Evolutionary conservation across 176 grass and related monocot genomes (phyloP).

Genomic region (Lolium perenne): DNA sequence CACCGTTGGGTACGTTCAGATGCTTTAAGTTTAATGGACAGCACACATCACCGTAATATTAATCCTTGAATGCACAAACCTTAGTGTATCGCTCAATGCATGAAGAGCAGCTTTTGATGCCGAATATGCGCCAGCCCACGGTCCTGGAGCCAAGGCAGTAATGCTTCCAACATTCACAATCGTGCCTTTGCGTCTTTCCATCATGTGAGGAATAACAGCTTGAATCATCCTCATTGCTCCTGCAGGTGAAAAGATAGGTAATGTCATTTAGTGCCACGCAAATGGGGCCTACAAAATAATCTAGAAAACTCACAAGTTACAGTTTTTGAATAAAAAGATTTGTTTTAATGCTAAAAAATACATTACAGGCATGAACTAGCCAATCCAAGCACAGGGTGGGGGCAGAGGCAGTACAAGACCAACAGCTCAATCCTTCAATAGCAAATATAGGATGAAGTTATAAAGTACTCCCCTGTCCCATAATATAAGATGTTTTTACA

Average conservation of each 20-base stretch:
- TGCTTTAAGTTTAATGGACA: conserved; percentile 1
- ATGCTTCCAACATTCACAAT: conserved; percentile 95
- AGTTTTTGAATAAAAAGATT: neutral
- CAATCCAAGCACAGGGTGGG: conserved; percentile 19
- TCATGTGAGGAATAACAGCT: conserved; percentile 88
- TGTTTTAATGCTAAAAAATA: neutral
- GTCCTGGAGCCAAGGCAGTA: conserved; percentile 81
- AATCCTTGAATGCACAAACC: conserved; percentile 50
- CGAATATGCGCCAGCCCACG: conserved; percentile 93
- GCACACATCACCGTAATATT: neutral
- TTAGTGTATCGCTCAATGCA: conserved; percentile 82
- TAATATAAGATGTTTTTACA: too few species aligned
- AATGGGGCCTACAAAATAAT: neutral
- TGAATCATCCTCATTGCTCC: conserved; percentile 92
- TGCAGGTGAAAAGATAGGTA: conserved; percentile 18
- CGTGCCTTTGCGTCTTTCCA: conserved; percentile 71
- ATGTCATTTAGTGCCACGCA: conserved; percentile 1
- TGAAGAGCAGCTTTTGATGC: conserved; percentile 93
- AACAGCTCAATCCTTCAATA: conserved; percentile 13
- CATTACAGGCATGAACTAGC: neutral
- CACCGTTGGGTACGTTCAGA: neutral
- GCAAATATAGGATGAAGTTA: neutral
- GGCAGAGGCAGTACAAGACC: neutral
- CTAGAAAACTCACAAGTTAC: neutral
- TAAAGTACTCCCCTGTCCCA: too few species aligned